These are phyloP conservation scores for Candida parachauliodes DNA, from an alignment of 805 yeast species.

Conservation along the genomic window DNA sequence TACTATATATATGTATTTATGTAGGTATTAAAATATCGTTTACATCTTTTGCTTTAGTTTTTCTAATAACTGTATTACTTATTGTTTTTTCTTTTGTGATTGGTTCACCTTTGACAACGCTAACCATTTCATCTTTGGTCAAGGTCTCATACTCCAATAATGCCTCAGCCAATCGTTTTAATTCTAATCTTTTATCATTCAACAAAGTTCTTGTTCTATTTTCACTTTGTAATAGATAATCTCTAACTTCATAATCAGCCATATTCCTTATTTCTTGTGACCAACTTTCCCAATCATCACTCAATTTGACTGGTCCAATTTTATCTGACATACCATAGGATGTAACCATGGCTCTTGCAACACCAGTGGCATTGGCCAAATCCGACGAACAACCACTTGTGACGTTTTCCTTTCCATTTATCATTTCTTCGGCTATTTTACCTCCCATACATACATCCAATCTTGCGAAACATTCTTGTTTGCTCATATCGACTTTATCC, in stretches of 20 bases:
- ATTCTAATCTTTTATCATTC: constrained; percentile 58
- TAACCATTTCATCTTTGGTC: constrained; percentile 85
- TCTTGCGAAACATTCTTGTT: constrained; percentile 82
- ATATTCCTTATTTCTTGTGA: constrained; percentile 80
- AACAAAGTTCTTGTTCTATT: constrained; percentile 71
- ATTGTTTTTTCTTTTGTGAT: constrained; percentile 64
- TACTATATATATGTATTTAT: too few species aligned
- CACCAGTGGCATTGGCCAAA: constrained; percentile 81
- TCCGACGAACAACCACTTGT: constrained; percentile 96
- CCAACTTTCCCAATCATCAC: constrained; percentile 95
- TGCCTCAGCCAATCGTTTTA: constrained; percentile 88
- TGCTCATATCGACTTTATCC: constrained; percentile 94
- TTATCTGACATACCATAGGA: constrained; percentile 93
- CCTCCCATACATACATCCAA: constrained; percentile 99
- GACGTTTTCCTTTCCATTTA: constrained; percentile 87
- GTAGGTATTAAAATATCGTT: constrained; percentile 10
- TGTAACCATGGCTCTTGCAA: constrained; percentile 96
- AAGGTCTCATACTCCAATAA: constrained; percentile 92
- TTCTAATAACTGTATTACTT: constrained; percentile 63
- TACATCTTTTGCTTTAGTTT: constrained; percentile 3
- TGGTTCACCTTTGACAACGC: constrained; percentile 75
- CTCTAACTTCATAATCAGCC: constrained; percentile 91
- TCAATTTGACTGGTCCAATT: constrained; percentile 86
- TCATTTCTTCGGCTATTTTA: constrained; percentile 91
- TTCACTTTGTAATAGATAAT: constrained; percentile 70